Evolutionary conservation across 768 basidiomycete species (phyloP).

Genomic region (Trametes villosa): DNA sequence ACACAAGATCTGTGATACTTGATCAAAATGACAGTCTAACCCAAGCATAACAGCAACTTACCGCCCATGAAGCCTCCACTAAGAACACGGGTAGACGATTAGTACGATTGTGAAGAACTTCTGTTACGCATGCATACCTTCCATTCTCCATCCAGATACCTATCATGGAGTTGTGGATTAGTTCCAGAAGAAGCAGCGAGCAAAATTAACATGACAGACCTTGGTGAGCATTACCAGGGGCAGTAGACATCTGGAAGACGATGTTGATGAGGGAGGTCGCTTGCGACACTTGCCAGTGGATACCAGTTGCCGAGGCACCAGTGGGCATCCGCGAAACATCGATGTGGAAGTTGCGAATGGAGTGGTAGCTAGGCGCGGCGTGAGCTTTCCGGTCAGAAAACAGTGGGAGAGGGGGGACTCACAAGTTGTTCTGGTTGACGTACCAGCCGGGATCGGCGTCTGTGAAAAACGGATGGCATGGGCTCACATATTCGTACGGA

Average conservation of each 20-base stretch:
- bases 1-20: constrained; percentile 41
- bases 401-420: neutral
- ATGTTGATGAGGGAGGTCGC: constrained; percentile 77
- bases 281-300: constrained; percentile 87
- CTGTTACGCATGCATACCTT: constrained; percentile 28
- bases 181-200: neutral
- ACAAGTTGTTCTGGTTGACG: constrained; percentile 52
- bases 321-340: constrained; percentile 63
- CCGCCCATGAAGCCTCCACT: constrained; percentile 60
- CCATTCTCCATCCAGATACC: constrained; percentile 83
- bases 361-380: constrained; percentile 49
- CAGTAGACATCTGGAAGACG: constrained; percentile 69
- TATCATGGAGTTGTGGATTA: constrained; percentile 5
- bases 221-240: constrained; percentile 64
- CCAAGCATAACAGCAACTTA: constrained; percentile 35
- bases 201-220: constrained; percentile 41
- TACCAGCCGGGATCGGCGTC: constrained; percentile 44
- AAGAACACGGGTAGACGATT: constrained; percentile 1
- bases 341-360: constrained; percentile 75
- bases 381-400: neutral
- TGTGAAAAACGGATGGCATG: neutral
- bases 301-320: constrained; percentile 54
- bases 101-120: neutral
- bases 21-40: neutral
- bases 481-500: neutral